phyloP scores from a whole-genome alignment of 768 basidiomycete genomes.

The Cantharellus anzutake region DNA sequence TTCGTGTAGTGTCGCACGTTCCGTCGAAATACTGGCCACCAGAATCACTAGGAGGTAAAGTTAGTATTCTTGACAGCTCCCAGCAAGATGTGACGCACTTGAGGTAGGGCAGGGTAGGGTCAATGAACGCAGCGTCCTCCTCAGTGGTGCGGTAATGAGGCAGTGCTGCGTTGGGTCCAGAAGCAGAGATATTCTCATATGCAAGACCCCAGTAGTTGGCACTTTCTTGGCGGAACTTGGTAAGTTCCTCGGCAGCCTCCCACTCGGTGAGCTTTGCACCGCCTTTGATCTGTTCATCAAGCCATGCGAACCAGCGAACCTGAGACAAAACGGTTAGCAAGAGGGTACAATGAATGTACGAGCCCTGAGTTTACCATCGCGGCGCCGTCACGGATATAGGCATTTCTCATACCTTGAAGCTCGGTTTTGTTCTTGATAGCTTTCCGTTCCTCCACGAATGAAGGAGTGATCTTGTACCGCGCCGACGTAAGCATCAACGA shows the following conservation, averaged over 20 bases:
- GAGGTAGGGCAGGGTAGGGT: slow-evolving; percentile 65
- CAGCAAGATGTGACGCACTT: slow-evolving; percentile 15
- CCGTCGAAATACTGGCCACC: slow-evolving; percentile 83
- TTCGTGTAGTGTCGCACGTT: slow-evolving; percentile 38
- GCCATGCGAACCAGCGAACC: slow-evolving; percentile 65
- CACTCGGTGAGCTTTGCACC: slow-evolving; percentile 72
- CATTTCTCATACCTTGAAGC: slow-evolving; percentile 60
- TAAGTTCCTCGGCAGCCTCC: slow-evolving; percentile 72
- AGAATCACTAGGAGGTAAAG: slow-evolving; percentile 43
- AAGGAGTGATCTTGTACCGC: slow-evolving; percentile 54
- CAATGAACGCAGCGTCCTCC: slow-evolving; percentile 48
- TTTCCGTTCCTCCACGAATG: slow-evolving; percentile 58
- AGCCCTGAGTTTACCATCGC: slow-evolving; percentile 36
- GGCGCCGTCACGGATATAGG: slow-evolving; percentile 80
- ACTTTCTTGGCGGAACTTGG: slow-evolving; percentile 49
- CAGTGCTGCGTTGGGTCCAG: slow-evolving; percentile 82
- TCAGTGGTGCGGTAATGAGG: slow-evolving; percentile 82
- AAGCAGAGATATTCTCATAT: slow-evolving; percentile 78
- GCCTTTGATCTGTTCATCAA: slow-evolving; percentile 59
- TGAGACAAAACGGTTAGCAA: background rate
- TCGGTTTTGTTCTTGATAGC: slow-evolving; percentile 79
- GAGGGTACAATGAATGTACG: background rate
- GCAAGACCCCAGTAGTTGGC: slow-evolving; percentile 70
- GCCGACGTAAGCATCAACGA: slow-evolving; percentile 70
- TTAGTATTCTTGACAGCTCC: slow-evolving; percentile 8